Percentiles rank a stretch among this genome's conserved stretches.
phyloP scores from a whole-genome alignment of 768 basidiomycete species.

The Leccinum variicolor region DNA sequence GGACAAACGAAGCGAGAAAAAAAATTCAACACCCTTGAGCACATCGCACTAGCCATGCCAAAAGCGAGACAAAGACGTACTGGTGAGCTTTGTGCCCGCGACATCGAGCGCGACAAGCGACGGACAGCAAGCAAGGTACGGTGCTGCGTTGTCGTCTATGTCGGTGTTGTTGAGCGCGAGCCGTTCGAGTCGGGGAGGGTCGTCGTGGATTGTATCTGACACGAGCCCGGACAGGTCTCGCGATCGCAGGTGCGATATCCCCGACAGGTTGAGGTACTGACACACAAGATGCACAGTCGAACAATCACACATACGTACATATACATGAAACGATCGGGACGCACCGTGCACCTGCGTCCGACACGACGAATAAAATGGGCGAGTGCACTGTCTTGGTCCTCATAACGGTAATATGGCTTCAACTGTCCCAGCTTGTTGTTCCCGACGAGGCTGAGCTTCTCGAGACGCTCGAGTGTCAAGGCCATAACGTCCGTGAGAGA shows the following conservation, averaged over 20 bases:
- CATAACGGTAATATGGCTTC: conserved; percentile 15
- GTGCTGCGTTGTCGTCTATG: conserved; percentile 55
- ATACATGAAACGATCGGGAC: conserved; percentile 1
- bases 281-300: background rate
- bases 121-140: conserved; percentile 51
- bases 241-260: conserved; percentile 49
- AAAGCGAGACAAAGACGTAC: background rate
- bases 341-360: conserved; percentile 58
- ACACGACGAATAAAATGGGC: conserved; percentile 46
- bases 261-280: conserved; percentile 59
- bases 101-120: conserved; percentile 47
- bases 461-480: conserved; percentile 34
- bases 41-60: background rate
- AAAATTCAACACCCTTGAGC: background rate
- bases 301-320: background rate
- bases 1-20: background rate
- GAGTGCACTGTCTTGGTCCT: conserved; percentile 33
- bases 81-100: conserved; percentile 55
- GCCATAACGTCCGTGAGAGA: conserved; percentile 41
- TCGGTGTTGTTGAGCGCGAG: conserved; percentile 59
- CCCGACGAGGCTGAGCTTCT: conserved; percentile 58
- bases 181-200: conserved; percentile 39
- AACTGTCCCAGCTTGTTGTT: conserved; percentile 56
- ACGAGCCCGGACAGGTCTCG: conserved; percentile 48
- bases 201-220: conserved; percentile 9